Percentiles rank a stretch among this genome's conserved stretches.
Conservation (phyloP, 139 green algal genomes). For the Medakamo hakoo region DNA sequence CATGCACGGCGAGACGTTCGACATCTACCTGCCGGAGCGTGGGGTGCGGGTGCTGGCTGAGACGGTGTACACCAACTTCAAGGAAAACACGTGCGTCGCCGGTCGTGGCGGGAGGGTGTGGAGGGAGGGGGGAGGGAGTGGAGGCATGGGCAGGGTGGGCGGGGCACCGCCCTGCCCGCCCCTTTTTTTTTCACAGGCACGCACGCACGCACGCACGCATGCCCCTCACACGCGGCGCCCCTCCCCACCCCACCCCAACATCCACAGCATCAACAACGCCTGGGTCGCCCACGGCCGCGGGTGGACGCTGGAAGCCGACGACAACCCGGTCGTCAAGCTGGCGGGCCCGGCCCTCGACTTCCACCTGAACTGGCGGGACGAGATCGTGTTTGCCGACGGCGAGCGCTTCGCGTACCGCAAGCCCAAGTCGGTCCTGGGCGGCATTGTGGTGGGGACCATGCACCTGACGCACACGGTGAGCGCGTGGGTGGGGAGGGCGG, state of each 20-base stretch:
- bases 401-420: not conserved
- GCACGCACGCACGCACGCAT: too few relatives aligned
- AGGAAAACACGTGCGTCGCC: not conserved
- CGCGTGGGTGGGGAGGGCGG: too few relatives aligned
- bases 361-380: not conserved
- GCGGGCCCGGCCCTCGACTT: not conserved
- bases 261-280: not conserved
- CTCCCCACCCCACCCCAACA: not conserved
- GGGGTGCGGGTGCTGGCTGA: slow-evolving; percentile 1
- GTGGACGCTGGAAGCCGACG: slow-evolving; percentile 1
- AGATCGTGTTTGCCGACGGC: not conserved
- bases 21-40: not conserved
- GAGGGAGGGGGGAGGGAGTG: too few relatives aligned
- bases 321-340: not conserved
- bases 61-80: not conserved
- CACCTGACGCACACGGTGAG: not conserved
- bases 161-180: too few relatives aligned
- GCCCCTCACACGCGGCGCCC: too few relatives aligned
- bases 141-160: too few relatives aligned
- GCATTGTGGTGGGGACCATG: not conserved
- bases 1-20: slow-evolving; percentile 1
- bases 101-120: too few relatives aligned
- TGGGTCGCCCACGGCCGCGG: not conserved
- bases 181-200: too few relatives aligned
- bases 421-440: not conserved